These are phyloP conservation scores for Komagataella mondaviorum DNA, from an alignment of 805 yeast species.

Conservation along the genomic window DNA sequence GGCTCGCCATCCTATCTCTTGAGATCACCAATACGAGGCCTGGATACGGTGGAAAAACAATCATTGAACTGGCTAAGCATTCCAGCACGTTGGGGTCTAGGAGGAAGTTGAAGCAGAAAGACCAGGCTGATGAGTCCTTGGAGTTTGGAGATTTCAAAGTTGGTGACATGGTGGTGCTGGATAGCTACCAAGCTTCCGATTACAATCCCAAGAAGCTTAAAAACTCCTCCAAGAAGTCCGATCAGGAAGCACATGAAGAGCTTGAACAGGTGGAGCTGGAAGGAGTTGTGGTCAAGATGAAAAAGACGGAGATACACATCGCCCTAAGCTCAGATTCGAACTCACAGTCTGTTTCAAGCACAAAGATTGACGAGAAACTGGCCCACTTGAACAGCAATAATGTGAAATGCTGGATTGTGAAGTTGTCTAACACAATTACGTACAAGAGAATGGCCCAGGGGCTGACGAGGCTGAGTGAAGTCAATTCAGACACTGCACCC, in stretches of 20 bases:
- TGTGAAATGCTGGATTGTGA: conserved; percentile 50
- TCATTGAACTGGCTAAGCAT: conserved; percentile 51
- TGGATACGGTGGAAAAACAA: conserved; percentile 66
- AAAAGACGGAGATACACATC: conserved; percentile 33
- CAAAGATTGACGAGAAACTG: conserved; percentile 34
- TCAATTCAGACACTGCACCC: conserved; percentile 20
- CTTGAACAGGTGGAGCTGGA: conserved; percentile 21
- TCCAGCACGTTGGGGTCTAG: conserved; percentile 11
- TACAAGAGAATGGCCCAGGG: conserved; percentile 72
- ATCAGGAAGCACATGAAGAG: conserved; percentile 11
- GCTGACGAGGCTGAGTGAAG: conserved; percentile 47
- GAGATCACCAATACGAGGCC: conserved; percentile 47
- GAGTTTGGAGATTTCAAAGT: conserved; percentile 41
- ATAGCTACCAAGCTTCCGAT: conserved; percentile 23
- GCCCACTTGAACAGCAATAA: conserved; percentile 29
- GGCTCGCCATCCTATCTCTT: conserved; percentile 66
- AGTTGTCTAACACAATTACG: conserved; percentile 55
- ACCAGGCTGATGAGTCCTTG: conserved; percentile 8
- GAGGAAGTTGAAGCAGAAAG: background rate
- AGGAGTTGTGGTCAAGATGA: conserved; percentile 54
- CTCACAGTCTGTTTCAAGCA: conserved; percentile 5
- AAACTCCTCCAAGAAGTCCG: conserved; percentile 14
- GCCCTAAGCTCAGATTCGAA: conserved; percentile 32
- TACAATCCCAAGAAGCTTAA: conserved; percentile 12
- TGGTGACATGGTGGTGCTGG: conserved; percentile 68